Evolutionary conservation across 257 asterid genomes (phyloP), one percentile per base, ranked within the genome.

Genomic region (Handroanthus guayacan): DNA sequence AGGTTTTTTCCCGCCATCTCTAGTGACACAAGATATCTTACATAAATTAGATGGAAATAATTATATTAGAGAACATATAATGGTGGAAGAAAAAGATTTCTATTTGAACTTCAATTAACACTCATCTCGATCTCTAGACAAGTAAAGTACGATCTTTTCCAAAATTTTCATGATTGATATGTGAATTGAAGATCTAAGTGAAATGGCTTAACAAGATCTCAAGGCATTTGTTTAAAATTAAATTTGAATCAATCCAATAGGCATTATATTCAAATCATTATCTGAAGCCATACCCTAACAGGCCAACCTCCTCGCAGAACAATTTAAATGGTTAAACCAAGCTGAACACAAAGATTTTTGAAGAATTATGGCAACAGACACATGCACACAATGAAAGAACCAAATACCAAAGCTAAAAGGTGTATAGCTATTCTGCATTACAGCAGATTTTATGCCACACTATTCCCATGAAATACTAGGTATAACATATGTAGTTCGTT

Each of bases 1-100:
- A 71, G 66, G 38, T 58, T 67, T 48, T 61, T 50, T 62, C 70
- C 64, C 3, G 34, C 69, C 39, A 73, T 62, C 70, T 55, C 25
- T 12, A 72, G 62, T 5, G 65, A 66, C 75, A 64, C 64, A 50
- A 60, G 67, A 34, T 50, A 75, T 10, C 41, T 66, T 51, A 13
- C 55, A 18, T 8, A 17, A 55, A 36, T 36, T 31, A 17, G 68
- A 54, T 18, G 51, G 5, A 16, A 51, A 38, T 14, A 62, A 38
- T 25, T 55, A 51, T 31, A 50, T 58, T 12, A 6, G n/a, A 52
- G 17, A 55, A 52, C 17, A 63, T 43, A 16, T 52, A 71, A 39
- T 4, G 12, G 12, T 25, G 56, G 51, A 62, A 39, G 58, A 36
- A 54, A 16, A 31, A 36, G 2, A 47, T 18, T 18, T 14, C 18